Conservation (phyloP, 805 yeast genomes). For the Candida ponderosae region DNA sequence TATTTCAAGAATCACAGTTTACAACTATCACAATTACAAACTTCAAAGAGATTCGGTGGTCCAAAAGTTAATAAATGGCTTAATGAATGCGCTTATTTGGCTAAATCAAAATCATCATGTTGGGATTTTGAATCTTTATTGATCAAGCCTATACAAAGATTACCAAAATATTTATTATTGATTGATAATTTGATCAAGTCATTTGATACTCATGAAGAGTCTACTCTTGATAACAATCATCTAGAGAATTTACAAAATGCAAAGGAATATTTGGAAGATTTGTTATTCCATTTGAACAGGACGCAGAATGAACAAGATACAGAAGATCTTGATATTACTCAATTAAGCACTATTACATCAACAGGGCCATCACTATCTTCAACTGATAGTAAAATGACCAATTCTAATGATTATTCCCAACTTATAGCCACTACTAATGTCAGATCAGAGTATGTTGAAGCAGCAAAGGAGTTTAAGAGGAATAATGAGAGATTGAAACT, state of each 20-base stretch:
- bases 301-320: not conserved
- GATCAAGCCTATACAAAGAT: conserved; percentile 23
- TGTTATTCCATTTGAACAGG: conserved; percentile 4
- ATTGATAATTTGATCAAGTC: conserved; percentile 10
- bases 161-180: conserved; percentile 15
- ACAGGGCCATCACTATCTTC: no score
- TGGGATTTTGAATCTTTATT: conserved; percentile 23
- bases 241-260: conserved; percentile 12
- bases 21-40: conserved; percentile 21
- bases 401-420: conserved; percentile 4
- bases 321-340: no score
- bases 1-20: conserved; percentile 23
- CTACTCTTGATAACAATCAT: conserved; percentile 1
- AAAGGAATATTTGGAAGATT: conserved; percentile 8
- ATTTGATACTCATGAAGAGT: conserved; percentile 5
- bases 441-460: not conserved
- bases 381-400: not conserved
- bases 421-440: not conserved
- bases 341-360: no score
- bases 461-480: conserved; percentile 11
- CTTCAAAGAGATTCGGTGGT: conserved; percentile 9
- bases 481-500: conserved; percentile 10
- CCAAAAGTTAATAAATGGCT: conserved; percentile 25
- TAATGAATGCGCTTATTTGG: conserved; percentile 22
- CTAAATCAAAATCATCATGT: conserved; percentile 16